A percentile compares a stretch with the other conserved stretches of the same genome.
phyloP scores from a whole-genome alignment of 306 rosid species.

The Acacia confusa region DNA sequence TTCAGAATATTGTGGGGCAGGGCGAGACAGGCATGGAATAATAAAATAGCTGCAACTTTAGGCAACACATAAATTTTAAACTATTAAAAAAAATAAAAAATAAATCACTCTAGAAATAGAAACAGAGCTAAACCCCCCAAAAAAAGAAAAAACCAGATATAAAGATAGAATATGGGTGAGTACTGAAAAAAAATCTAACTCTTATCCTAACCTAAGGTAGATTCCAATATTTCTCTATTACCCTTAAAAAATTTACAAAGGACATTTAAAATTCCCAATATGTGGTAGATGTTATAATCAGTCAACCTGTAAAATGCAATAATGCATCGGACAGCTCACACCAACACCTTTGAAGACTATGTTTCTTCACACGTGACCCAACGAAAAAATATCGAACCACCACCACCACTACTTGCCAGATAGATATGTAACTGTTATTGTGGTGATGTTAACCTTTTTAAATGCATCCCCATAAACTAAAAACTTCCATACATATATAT shows the following conservation, averaged over 20 bases:
- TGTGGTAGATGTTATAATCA: conserved; percentile 25
- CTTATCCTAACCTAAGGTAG: neutral
- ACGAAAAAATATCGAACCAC: neutral
- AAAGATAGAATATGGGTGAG: neutral
- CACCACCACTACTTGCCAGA: conserved; percentile 2
- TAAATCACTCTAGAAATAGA: neutral
- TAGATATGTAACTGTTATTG: conserved; percentile 23
- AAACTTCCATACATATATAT: no score
- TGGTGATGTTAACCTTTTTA: neutral
- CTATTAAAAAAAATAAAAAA: neutral
- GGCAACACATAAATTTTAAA: neutral
- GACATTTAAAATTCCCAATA: neutral
- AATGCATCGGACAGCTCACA: conserved; percentile 20
- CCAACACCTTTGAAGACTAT: neutral
- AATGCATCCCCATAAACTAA: neutral
- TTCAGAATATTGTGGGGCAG: neutral
- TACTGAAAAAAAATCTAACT: neutral
- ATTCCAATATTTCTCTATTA: neutral
- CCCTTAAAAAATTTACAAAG: neutral
- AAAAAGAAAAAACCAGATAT: neutral
- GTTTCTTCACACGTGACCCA: neutral
- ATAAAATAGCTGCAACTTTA: neutral
- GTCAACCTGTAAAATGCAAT: conserved; percentile 36
- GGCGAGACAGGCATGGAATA: neutral
- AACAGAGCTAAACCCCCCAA: neutral